A percentile compares a stretch with the other conserved stretches of the same genome.
These are phyloP conservation scores for Teratosphaeria zuluensis DNA, from an alignment of 2,329 filamentous ascomycete genomes.

Conservation along the genomic window DNA sequence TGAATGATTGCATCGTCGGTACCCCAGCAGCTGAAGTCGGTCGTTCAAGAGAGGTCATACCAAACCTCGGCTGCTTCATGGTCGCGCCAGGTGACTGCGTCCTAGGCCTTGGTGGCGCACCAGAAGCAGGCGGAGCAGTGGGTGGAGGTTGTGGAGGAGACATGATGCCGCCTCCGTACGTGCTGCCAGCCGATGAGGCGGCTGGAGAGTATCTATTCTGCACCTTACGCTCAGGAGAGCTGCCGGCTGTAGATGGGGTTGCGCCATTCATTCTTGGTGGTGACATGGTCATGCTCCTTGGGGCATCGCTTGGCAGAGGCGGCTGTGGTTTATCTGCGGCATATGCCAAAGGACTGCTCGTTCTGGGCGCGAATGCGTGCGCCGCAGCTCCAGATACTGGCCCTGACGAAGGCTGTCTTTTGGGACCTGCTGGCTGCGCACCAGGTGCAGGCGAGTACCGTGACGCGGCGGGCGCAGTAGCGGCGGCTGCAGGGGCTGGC, in stretches of 20 bases:
- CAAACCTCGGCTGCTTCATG: conserved; percentile 38
- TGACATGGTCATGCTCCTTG: conserved; percentile 21
- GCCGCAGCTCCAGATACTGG: not conserved
- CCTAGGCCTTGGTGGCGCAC: conserved; percentile 39
- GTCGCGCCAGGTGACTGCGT: conserved; percentile 52
- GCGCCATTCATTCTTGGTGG: conserved; percentile 26
- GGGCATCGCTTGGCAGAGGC: conserved; percentile 8
- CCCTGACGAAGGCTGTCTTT: conserved; percentile 15
- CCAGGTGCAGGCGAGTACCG: conserved; percentile 51
- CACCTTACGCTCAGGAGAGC: conserved; percentile 3
- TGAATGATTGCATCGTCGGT: not conserved
- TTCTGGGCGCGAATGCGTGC: conserved; percentile 49
- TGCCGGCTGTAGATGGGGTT: conserved; percentile 3
- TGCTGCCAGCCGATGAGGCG: not conserved
- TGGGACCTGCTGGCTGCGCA: conserved; percentile 28
- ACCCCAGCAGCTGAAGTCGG: conserved; percentile 44
- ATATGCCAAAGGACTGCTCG: conserved; percentile 54
- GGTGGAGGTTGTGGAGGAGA: not conserved
- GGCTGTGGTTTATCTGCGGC: conserved; percentile 30
- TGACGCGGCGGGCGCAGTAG: conserved; percentile 26
- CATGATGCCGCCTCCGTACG: not conserved
- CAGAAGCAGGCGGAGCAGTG: not conserved
- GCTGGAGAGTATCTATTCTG: conserved; percentile 3
- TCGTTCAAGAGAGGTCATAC: conserved; percentile 36
- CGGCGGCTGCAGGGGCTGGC: conserved; percentile 29